Evolutionary conservation across 768 basidiomycete species (phyloP), one percentile per base, ranked within the genome.

Genomic region (Mycena polygramma): DNA sequence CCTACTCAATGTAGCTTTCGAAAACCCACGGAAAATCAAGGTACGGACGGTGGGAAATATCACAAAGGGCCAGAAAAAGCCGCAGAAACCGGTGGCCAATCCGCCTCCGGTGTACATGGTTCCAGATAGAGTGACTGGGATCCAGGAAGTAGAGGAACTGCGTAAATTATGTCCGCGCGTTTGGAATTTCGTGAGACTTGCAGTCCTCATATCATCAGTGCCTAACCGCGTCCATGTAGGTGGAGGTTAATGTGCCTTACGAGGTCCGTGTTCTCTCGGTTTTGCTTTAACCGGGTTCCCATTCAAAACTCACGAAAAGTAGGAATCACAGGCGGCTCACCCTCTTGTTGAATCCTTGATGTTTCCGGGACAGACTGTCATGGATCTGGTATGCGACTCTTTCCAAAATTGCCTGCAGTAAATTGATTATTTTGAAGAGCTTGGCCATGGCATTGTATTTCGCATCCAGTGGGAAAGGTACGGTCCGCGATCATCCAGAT

Each of bases 381-480:
- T 98, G 92, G 98, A 99, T 77, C 80, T 98, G 72, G 97, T 96
- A 73, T 72, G 90, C 13, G 10, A 36, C 17, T 39, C 2, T 24
- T 45, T 36, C 26, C 78, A 6, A 60, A 11, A 22, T 49, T n/a
- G n/a, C 63, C 19, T 15, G 9, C n/a, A 22, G 26, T 62, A 54
- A 20, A 58, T 51, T 37, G 22, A 22, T 36, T 69, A 54, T 46
- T 14, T 3, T 26, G 7, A 74, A 98, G 97, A 97, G 96, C 76
- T 89, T 99, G 11, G 94, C 95, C 0, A 85, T 94, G 57, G 97
- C 98, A 1, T 83, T 99, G 17, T 98, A 93, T 79, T 99, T 99
- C 76, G 97, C 98, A 8, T 93, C 97, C 7, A 85, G 92, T 52
- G 96, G 94, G 0, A 75, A 81, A 41, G 97, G 98, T 2, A 82